These are phyloP conservation scores for Piloderma croceum DNA, from an alignment of 768 basidiomycete genomes.

Conservation along the genomic window DNA sequence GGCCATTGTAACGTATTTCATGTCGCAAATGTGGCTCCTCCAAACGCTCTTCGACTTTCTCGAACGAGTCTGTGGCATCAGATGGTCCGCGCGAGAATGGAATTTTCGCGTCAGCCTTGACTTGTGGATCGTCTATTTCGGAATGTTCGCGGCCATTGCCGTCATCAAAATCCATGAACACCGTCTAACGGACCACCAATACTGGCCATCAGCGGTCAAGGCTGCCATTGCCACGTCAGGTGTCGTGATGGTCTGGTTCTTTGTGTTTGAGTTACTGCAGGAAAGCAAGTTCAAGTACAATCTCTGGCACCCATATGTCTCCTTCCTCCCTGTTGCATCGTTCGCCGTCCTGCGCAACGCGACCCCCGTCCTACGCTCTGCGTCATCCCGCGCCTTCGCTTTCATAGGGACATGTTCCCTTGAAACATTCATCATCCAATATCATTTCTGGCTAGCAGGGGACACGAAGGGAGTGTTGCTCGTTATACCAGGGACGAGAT, in stretches of 20 bases:
- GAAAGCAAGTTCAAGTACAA: constrained; percentile 86
- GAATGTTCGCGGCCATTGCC: constrained; percentile 73
- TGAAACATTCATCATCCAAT: constrained; percentile 90
- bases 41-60: constrained; percentile 60
- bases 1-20: constrained; percentile 56
- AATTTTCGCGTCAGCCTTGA: constrained; percentile 84
- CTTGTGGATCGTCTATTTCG: constrained; percentile 82
- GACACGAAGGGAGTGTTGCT: constrained; percentile 80
- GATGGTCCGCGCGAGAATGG: constrained; percentile 87
- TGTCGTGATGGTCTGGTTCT: constrained; percentile 66
- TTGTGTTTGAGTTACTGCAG: constrained; percentile 72
- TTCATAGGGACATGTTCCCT: constrained; percentile 85
- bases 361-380: constrained; percentile 62
- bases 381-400: constrained; percentile 61
- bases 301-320: constrained; percentile 75
- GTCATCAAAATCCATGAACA: constrained; percentile 72
- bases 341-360: constrained; percentile 77
- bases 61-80: constrained; percentile 61
- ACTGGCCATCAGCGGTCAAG: constrained; percentile 56
- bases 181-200: constrained; percentile 60
- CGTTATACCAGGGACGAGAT: constrained; percentile 66
- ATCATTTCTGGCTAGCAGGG: constrained; percentile 79
- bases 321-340: constrained; percentile 72
- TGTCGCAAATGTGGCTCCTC: constrained; percentile 58
- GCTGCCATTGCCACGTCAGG: constrained; percentile 43